A percentile compares a stretch with the other conserved stretches of the same genome.
These are phyloP conservation scores for Oryza longistaminata DNA, from an alignment of 176 grass and related monocot genomes.

Conservation along the genomic window DNA sequence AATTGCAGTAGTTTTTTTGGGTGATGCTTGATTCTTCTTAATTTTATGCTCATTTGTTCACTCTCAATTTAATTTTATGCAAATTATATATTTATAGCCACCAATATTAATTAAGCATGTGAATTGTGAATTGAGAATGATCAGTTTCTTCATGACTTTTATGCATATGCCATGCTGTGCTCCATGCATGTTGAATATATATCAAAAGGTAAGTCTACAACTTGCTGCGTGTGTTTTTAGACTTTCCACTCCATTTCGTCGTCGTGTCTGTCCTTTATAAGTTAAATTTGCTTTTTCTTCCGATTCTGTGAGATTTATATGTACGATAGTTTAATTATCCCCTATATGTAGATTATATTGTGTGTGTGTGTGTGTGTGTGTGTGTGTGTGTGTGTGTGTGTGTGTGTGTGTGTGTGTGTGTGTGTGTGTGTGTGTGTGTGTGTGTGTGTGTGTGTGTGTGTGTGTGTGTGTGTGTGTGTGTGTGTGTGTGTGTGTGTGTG, in stretches of 20 bases:
- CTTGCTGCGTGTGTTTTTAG: background rate
- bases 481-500: too few species aligned
- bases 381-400: too few species aligned
- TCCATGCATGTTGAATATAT: background rate
- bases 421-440: too few species aligned
- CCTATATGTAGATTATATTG: too few species aligned
- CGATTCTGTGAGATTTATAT: background rate
- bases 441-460: too few species aligned
- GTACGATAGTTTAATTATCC: too few species aligned
- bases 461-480: too few species aligned
- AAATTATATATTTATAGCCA: background rate
- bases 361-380: too few species aligned
- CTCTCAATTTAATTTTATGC: background rate
- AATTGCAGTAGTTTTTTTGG: background rate
- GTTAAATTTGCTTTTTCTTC: background rate
- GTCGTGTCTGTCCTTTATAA: background rate
- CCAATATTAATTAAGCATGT: background rate
- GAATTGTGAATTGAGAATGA: background rate
- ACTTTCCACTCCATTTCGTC: background rate
- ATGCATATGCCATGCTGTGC: background rate
- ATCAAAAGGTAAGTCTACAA: background rate
- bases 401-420: too few species aligned
- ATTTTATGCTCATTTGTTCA: slow-evolving; percentile 21
- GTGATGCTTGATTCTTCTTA: slow-evolving; percentile 12
- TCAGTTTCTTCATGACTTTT: background rate